These are phyloP conservation scores for Globisporangium mamillatum DNA, from an alignment of 352 stramenopile genomes.

Conservation along the genomic window DNA sequence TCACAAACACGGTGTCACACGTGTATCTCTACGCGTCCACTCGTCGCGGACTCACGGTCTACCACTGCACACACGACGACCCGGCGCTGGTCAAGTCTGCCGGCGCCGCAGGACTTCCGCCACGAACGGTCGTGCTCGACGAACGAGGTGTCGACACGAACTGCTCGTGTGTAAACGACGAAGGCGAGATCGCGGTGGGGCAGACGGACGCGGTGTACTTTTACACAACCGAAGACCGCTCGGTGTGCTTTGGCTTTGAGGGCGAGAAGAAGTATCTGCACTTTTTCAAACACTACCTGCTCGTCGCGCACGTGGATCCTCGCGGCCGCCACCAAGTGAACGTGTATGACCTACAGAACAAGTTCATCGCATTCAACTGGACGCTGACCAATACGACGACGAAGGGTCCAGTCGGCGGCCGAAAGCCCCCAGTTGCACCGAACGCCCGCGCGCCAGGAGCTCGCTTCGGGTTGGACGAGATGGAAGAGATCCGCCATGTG, in stretches of 20 bases:
- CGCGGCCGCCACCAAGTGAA: conserved; percentile 84
- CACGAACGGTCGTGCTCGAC: conserved; percentile 74
- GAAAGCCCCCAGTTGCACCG: conserved; percentile 25
- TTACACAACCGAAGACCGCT: conserved; percentile 86
- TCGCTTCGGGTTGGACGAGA: conserved; percentile 79
- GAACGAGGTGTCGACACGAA: conserved; percentile 81
- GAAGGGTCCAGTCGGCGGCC: conserved; percentile 15
- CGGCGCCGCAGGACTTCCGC: conserved; percentile 51
- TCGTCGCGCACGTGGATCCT: conserved; percentile 81
- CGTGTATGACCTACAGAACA: conserved; percentile 91
- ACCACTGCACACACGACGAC: conserved; percentile 84
- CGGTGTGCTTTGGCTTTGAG: conserved; percentile 87
- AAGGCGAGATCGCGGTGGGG: conserved; percentile 78
- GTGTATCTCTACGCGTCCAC: conserved; percentile 83
- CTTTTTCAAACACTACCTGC: conserved; percentile 88
- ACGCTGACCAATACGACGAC: conserved; percentile 64
- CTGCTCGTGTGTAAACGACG: conserved; percentile 81
- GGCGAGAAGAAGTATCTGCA: conserved; percentile 83
- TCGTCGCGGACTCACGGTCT: conserved; percentile 74
- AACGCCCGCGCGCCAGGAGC: conserved; percentile 46
- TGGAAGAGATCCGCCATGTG: conserved; percentile 86
- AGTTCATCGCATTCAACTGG: conserved; percentile 92
- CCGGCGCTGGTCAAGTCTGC: conserved; percentile 70
- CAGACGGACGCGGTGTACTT: conserved; percentile 89
- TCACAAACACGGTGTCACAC: conserved; percentile 56